Base-by-base conservation (phyloP, 2,329 filamentous ascomycete genomes). In the Aspergillus bombycis region DNA sequence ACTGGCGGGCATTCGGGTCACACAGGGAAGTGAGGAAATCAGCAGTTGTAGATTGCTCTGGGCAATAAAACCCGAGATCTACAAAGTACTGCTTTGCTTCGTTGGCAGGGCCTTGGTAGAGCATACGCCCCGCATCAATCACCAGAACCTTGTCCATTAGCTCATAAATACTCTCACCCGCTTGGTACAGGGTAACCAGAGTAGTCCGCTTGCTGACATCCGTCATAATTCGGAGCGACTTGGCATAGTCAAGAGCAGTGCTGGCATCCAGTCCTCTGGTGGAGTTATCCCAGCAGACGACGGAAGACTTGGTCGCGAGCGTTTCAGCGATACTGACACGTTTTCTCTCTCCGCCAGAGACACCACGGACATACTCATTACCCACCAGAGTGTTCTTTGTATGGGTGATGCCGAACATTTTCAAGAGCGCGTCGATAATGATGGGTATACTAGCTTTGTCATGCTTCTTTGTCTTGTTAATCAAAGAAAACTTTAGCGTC, bases 121-220 rank as follows among this genome's bases (percentile, higher is more conserved):
- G 85, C 77, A 89, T 87, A 5, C 88, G 86, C 1, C 91, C 91
- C 57, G 86, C 81, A 67, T 94, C 89, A 59, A 94, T 91, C 23
- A 94, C 86, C 57, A 94, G 76, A 2, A 94, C 91, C 77, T 94
- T 94, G 74, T 95, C 91, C 85, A 94, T 91, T 36, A 91, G 81
- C 66, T 88, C 83, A 71, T 90, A 91, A 64, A 91, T 90, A 26
- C 85, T 86, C 72, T 91, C 88, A 60, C 88, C 87, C 1, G 89
- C 89, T 74, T 91, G 89, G 74, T 92, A 92, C 0, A 92, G 81
- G 0, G 90, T 91, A 1, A 91, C 89, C 19, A 91, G 82, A 0
- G 88, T 91, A 0, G 89, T 91, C 9, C 89, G 85, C 68, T 91
- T 87, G 71, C 85, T 89, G 65, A 93, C 86, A 65, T 93, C 89